phyloP scores from a whole-genome alignment of 345 rosid genomes.

The Boechera retrofracta region DNA sequence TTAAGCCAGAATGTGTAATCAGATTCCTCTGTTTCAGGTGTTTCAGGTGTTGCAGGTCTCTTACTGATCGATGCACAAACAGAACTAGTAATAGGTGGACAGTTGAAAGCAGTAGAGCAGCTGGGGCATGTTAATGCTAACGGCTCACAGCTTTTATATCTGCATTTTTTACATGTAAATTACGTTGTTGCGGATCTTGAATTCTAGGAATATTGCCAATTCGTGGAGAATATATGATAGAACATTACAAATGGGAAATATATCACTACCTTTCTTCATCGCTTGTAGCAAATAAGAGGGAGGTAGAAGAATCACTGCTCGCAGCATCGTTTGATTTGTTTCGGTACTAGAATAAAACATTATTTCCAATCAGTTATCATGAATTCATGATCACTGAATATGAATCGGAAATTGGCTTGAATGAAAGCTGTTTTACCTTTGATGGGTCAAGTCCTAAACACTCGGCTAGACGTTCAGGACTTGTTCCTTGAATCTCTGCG shows the following conservation, averaged over 20 bases:
- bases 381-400: conserved; percentile 1
- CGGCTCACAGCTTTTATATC: conserved; percentile 81
- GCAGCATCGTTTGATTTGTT: conserved; percentile 60
- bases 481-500: conserved; percentile 95
- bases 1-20: conserved; percentile 66
- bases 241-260: conserved; percentile 22
- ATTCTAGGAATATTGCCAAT: neutral
- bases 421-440: conserved; percentile 61
- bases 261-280: conserved; percentile 79
- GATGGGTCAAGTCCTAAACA: conserved; percentile 98
- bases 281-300: conserved; percentile 63
- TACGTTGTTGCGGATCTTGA: conserved; percentile 12
- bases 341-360: conserved; percentile 60
- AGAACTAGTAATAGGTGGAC: conserved; percentile 71
- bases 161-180: conserved; percentile 45
- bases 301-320: conserved; percentile 57
- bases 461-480: conserved; percentile 92
- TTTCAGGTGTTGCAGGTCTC: conserved; percentile 49
- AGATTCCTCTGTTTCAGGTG: conserved; percentile 56
- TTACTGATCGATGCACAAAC: conserved; percentile 47
- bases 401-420: conserved; percentile 2
- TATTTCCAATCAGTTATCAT: conserved; percentile 15
- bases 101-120: conserved; percentile 76
- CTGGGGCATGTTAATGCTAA: conserved; percentile 80
- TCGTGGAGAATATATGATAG: neutral